Base-by-base conservation (phyloP, 192 early-diverging fungal genomes). In the Coemansia sp. region DNA sequence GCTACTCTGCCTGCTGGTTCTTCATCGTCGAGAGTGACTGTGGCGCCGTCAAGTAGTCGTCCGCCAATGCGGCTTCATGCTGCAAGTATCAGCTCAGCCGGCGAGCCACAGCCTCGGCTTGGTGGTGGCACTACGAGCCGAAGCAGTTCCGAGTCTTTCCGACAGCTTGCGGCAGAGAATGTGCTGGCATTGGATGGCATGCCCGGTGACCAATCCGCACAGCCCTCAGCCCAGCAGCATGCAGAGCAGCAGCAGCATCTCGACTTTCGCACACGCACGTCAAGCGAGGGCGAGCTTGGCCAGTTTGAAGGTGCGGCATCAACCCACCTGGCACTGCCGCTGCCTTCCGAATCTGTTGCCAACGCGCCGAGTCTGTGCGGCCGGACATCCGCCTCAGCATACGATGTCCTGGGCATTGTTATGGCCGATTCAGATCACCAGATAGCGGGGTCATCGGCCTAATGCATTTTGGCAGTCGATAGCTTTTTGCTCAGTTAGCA, bases 361-460 rank as follows among this genome's bases (percentile, higher is more conserved):
- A 71, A 39, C 23, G 59, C 68, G 2, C 24, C 74, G 30, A 70
- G 58, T 57, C 67, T 82, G 51, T 82, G 79, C 42, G 71, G 79
- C 57, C 73, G 79, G 67, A 55, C 79, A 10, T 61, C 79, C 46
- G 53, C 74, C 0, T 64, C 79, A 9, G 70, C 66, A 2, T 82
- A 82, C 61, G 79, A 82, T 54, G 74, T 82, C 6, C 70, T 82
- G 61, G 79, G 79, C 61, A 82, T 82, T 54, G 79, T 76, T 10
- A 76, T 82, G 60, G 53, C 70, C 55, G 76, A 81, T 39, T 65
- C 78, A 9, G 72, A 81, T 54, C 78, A 81, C 54, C 70, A 76
- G 8, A 57, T 80, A 8, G 57, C 72, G 23, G 68, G 65, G 14
- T 74, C 77, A 25, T 80, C 77, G 3, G 68, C 68, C 30, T 76